Evolutionary conservation across 176 grass and related monocot genomes (phyloP).

Genomic region (Pharus latifolius): DNA sequence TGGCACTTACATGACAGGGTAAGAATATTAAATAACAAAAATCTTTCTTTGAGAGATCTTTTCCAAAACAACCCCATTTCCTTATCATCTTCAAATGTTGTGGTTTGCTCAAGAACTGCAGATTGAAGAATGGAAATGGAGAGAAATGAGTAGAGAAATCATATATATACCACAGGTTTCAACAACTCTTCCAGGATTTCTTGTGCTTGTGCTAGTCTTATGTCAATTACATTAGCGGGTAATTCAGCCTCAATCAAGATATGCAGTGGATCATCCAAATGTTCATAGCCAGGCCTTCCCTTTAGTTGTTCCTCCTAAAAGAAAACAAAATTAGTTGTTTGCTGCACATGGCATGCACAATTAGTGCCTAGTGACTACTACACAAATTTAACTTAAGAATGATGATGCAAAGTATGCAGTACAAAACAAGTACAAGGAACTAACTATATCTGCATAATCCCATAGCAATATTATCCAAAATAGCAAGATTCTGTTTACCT

Average conservation of each 20-base stretch:
- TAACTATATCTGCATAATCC: neutral
- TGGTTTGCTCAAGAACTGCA: neutral
- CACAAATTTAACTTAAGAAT: neutral
- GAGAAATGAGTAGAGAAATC: neutral
- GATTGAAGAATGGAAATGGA: neutral
- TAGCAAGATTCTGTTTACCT: slow-evolving; percentile 33
- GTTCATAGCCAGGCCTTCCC: slow-evolving; percentile 75
- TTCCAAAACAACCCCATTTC: neutral
- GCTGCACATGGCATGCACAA: neutral
- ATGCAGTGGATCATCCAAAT: slow-evolving; percentile 67
- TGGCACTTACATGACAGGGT: neutral
- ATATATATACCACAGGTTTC: slow-evolving; percentile 62
- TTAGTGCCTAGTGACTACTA: neutral
- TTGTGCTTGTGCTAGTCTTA: slow-evolving; percentile 62
- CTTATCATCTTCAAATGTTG: neutral
- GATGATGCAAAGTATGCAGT: neutral
- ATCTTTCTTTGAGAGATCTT: neutral
- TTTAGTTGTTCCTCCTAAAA: slow-evolving; percentile 67
- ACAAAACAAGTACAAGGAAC: neutral
- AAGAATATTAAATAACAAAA: neutral
- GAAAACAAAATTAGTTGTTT: slow-evolving; percentile 6
- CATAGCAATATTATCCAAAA: neutral
- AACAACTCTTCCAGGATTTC: slow-evolving; percentile 73
- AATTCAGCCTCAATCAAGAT: slow-evolving; percentile 91
- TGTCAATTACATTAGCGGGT: slow-evolving; percentile 68